These are phyloP conservation scores for Hypoxylon sp. DNA, from an alignment of 2,329 filamentous ascomycete species.

Conservation along the genomic window DNA sequence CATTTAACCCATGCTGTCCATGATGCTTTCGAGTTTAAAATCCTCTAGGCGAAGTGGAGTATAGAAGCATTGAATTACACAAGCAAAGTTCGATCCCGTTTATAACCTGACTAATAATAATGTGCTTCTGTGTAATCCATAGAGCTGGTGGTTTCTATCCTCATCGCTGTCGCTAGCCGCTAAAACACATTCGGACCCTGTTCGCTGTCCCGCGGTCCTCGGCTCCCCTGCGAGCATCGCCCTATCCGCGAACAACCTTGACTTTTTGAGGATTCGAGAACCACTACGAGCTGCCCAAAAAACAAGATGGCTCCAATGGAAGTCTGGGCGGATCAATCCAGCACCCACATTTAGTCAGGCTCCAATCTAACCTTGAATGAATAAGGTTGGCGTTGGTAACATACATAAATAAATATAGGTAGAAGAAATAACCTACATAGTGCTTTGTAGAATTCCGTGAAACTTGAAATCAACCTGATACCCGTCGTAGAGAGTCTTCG, in stretches of 20 bases:
- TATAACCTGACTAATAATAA: conserved; percentile 8
- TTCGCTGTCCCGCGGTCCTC: neutral
- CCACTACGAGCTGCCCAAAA: neutral
- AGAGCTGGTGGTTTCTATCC: neutral
- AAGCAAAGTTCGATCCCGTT: neutral
- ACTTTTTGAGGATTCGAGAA: neutral
- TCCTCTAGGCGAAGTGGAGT: conserved; percentile 13
- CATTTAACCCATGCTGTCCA: neutral
- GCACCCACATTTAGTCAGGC: neutral
- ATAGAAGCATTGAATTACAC: conserved; percentile 5
- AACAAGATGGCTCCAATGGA: neutral
- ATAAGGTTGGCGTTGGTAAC: neutral
- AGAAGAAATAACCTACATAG: no score
- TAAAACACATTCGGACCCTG: neutral
- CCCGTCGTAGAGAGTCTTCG: neutral
- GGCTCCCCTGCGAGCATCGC: neutral
- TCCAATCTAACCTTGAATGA: conserved; percentile 7
- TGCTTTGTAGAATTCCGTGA: neutral
- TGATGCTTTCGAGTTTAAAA: conserved; percentile 1
- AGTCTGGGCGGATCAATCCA: neutral
- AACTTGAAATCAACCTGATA: neutral
- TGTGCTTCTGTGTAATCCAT: neutral
- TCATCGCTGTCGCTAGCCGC: neutral
- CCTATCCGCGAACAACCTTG: neutral
- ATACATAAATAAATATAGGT: conserved; percentile 11